Conservation (phyloP, 179 eudicot species). For the Heliamphora pulchella region DNA sequence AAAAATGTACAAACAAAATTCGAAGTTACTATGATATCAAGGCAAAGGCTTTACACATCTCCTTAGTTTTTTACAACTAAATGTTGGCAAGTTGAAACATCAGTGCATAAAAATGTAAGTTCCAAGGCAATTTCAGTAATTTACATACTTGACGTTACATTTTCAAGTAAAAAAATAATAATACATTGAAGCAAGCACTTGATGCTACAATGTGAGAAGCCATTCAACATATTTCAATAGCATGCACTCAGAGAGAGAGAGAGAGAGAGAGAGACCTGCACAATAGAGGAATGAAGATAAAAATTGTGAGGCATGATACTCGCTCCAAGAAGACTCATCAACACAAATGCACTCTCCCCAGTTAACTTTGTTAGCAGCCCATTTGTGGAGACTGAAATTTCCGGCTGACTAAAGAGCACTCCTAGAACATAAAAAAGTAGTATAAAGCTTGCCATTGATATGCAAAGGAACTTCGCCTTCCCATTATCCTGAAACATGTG, state of each 20-base stretch:
- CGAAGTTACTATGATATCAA: background rate
- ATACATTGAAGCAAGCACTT: background rate
- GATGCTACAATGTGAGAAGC: background rate
- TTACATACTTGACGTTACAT: background rate
- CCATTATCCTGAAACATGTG: slow-evolving; percentile 51
- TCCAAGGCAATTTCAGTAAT: background rate
- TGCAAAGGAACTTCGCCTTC: slow-evolving; percentile 45
- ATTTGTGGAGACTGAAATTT: slow-evolving; percentile 44
- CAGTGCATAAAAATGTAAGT: background rate
- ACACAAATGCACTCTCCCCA: slow-evolving; percentile 78
- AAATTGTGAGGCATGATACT: slow-evolving; percentile 90
- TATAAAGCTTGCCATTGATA: slow-evolving; percentile 44
- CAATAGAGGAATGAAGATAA: slow-evolving; percentile 86
- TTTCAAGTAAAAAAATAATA: background rate
- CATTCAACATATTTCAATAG: background rate
- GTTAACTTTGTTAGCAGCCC: slow-evolving; percentile 48
- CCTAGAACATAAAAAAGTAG: slow-evolving; percentile 55
- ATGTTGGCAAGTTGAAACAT: background rate
- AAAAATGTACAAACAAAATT: background rate
- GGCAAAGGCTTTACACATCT: background rate
- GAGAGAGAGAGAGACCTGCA: slow-evolving; percentile 56
- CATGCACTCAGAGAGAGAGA: slow-evolving; percentile 9
- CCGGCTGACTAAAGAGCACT: slow-evolving; percentile 57
- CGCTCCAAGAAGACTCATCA: slow-evolving; percentile 97
- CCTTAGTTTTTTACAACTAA: background rate